Percentiles rank a stretch among this genome's conserved stretches.
These are phyloP conservation scores for Aspergillaceae sp. DNA, from an alignment of 2,329 filamentous ascomycete genomes.

Conservation along the genomic window DNA sequence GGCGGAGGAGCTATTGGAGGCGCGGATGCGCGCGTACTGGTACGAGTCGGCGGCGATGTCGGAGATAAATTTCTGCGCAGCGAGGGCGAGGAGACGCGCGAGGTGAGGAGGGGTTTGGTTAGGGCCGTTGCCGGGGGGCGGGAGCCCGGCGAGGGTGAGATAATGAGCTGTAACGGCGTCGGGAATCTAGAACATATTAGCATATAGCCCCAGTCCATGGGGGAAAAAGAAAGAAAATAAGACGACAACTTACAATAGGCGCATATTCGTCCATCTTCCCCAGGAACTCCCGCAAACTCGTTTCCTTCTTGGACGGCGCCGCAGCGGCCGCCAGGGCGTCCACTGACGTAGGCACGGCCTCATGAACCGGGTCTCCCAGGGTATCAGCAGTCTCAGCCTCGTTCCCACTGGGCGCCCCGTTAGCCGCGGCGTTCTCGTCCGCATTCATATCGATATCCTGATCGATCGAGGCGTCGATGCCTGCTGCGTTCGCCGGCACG, in stretches of 20 bases:
- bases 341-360: slow-evolving; percentile 13
- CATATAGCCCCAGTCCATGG: not conserved
- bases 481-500: slow-evolving; percentile 11
- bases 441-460: slow-evolving; percentile 29
- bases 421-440: slow-evolving; percentile 9
- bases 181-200: slow-evolving; percentile 59
- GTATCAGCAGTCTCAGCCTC: not conserved
- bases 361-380: slow-evolving; percentile 13
- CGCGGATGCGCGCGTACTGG: slow-evolving; percentile 91
- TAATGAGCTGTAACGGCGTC: slow-evolving; percentile 98
- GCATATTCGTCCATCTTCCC: slow-evolving; percentile 97
- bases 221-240: not conserved
- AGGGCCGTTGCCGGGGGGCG: slow-evolving; percentile 73
- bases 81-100: slow-evolving; percentile 84
- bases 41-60: slow-evolving; percentile 97
- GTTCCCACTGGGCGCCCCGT: slow-evolving; percentile 2
- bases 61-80: slow-evolving; percentile 98
- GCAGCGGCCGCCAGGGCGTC: slow-evolving; percentile 43
- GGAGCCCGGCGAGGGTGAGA: slow-evolving; percentile 88
- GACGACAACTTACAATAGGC: slow-evolving; percentile 63
- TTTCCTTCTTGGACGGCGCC: slow-evolving; percentile 74
- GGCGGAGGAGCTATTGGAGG: slow-evolving; percentile 75
- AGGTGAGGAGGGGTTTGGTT: slow-evolving; percentile 71
- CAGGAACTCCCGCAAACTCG: slow-evolving; percentile 83
- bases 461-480: slow-evolving; percentile 28